Evolutionary conservation across 192 early-diverging fungal genomes (phyloP).

Genomic region (Linnemannia elongata): DNA sequence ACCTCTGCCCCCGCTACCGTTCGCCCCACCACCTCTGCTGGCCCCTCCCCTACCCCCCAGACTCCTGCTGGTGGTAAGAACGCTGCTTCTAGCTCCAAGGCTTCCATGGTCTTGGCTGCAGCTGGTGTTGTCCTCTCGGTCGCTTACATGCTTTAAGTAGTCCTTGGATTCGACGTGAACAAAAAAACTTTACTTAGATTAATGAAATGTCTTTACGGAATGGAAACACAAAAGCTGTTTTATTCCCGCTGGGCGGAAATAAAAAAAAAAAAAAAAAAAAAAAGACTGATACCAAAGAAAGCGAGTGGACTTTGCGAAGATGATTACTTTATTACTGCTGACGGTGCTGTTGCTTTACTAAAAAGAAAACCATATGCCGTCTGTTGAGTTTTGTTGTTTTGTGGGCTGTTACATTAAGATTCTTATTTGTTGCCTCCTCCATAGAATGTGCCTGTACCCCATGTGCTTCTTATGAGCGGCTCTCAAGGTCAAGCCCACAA

Average conservation of each 20-base stretch:
- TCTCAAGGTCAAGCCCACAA: too few species aligned
- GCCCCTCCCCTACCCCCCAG: background rate
- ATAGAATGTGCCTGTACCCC: too few species aligned
- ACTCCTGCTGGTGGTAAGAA: background rate
- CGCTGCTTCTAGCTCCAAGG: conserved; percentile 23
- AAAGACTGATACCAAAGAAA: background rate
- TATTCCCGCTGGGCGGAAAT: background rate
- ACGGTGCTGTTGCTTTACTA: background rate
- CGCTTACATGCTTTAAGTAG: conserved; percentile 46
- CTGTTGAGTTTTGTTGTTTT: too few species aligned
- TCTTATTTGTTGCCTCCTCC: too few species aligned
- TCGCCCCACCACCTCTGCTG: background rate
- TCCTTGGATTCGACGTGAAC: background rate
- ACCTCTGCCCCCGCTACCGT: background rate
- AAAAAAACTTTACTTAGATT: background rate
- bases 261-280: background rate
- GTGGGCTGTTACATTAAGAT: too few species aligned
- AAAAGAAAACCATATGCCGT: too few species aligned
- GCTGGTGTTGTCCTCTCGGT: conserved; percentile 35
- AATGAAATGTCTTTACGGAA: background rate
- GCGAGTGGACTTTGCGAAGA: background rate
- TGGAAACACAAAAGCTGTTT: background rate
- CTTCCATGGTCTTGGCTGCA: conserved; percentile 40
- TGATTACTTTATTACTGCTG: background rate
- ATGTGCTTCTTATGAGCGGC: too few species aligned